Percentiles rank a stretch among this genome's conserved stretches.
Evolutionary conservation across 2,329 filamentous ascomycete genomes (phyloP).

Genomic region (Fragosphaeria purpurea): DNA sequence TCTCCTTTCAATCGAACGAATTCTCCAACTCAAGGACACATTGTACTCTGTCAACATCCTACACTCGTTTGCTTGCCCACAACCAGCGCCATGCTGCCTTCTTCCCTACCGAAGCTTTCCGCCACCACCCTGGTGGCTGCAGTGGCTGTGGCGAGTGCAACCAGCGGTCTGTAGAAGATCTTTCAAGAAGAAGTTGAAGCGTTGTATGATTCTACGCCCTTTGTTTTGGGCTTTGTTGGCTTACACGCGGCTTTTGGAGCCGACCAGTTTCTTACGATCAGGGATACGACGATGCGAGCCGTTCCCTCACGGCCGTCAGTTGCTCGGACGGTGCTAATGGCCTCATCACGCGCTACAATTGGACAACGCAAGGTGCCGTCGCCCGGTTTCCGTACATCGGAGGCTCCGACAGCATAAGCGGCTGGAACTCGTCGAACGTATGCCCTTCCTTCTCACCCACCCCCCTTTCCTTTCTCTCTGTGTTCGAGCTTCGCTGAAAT

Average conservation of each 20-base stretch:
- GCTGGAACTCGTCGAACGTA: constrained; percentile 42
- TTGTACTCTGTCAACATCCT: too few species aligned
- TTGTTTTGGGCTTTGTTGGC: not conserved
- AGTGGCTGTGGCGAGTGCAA: too few species aligned
- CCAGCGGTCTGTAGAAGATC: too few species aligned
- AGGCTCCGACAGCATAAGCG: constrained; percentile 38
- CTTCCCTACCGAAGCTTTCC: too few species aligned
- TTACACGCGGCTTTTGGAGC: too few species aligned
- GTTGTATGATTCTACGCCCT: not conserved
- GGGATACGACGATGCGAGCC: constrained; percentile 53
- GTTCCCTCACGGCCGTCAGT: constrained; percentile 46
- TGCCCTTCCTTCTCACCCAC: constrained; percentile 4
- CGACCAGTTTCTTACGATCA: constrained; percentile 56
- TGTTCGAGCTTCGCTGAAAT: not conserved
- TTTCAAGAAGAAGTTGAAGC: too few species aligned
- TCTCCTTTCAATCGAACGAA: too few species aligned
- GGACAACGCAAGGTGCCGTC: constrained; percentile 42
- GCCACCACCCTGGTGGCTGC: too few species aligned
- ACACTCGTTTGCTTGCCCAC: too few species aligned
- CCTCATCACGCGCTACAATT: constrained; percentile 51
- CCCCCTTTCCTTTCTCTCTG: not conserved
- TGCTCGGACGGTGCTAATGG: constrained; percentile 63
- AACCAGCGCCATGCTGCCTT: too few species aligned
- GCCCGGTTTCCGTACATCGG: constrained; percentile 46
- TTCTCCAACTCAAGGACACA: too few species aligned